phyloP scores from a whole-genome alignment of 768 basidiomycete species.

The Botryobasidium botryosum region DNA sequence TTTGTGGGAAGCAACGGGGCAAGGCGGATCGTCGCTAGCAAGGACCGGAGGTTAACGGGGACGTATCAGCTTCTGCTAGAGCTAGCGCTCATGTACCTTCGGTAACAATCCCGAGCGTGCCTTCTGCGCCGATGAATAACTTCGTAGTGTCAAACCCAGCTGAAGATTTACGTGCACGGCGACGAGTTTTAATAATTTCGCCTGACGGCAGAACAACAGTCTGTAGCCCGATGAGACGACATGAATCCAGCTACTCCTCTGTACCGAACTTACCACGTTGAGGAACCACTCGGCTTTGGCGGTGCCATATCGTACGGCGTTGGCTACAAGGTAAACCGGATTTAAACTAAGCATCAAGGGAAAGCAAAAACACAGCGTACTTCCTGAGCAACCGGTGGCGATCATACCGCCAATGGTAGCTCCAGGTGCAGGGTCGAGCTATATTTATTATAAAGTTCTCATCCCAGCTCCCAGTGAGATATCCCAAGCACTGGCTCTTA shows the following conservation, averaged over 20 bases:
- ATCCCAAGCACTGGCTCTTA: slow-evolving; percentile 26
- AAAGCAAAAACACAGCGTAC: too few relatives aligned
- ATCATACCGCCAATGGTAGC: slow-evolving; percentile 81
- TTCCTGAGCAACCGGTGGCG: slow-evolving; percentile 24
- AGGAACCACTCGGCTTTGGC: slow-evolving; percentile 81
- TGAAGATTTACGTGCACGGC: slow-evolving; percentile 63
- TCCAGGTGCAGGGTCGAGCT: slow-evolving; percentile 45
- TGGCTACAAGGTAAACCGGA: too few relatives aligned
- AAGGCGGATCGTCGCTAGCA: slow-evolving; percentile 59
- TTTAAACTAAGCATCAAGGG: too few relatives aligned
- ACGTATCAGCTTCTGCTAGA: too few relatives aligned
- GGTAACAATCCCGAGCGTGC: slow-evolving; percentile 78
- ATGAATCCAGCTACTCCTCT: background rate
- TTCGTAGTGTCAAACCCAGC: slow-evolving; percentile 81
- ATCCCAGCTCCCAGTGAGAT: too few relatives aligned
- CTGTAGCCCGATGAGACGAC: slow-evolving; percentile 13
- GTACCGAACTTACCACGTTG: slow-evolving; percentile 26
- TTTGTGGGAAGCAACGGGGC: slow-evolving; percentile 66
- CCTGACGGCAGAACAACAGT: slow-evolving; percentile 25
- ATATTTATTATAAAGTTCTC: slow-evolving; percentile 27
- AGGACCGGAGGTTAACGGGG: too few relatives aligned
- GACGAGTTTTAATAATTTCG: slow-evolving; percentile 52
- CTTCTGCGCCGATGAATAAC: slow-evolving; percentile 79
- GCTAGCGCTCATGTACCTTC: slow-evolving; percentile 43
- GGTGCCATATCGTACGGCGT: slow-evolving; percentile 78